A percentile compares a stretch with the other conserved stretches of the same genome.
Conservation (phyloP, 2,329 filamentous ascomycete species). For the Colletotrichum plurivorum region DNA sequence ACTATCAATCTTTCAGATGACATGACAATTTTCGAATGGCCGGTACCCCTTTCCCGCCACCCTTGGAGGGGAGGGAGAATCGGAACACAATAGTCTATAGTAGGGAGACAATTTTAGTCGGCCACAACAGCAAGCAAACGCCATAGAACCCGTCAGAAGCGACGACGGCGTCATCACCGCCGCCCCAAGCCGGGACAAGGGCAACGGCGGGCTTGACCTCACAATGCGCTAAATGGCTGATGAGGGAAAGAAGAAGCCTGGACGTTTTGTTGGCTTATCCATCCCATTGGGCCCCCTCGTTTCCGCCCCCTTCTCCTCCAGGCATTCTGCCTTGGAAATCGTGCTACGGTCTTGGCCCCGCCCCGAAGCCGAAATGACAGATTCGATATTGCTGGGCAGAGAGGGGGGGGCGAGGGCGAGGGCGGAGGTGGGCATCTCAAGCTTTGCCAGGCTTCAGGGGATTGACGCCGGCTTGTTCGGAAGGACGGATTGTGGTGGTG, state of each 20-base stretch:
- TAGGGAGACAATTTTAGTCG: neutral
- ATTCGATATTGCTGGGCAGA: conserved; percentile 18
- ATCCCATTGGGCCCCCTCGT: neutral
- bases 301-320: neutral
- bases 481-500: conserved; percentile 10
- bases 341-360: neutral
- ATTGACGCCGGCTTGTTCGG: neutral
- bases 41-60: conserved; percentile 13
- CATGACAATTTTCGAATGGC: conserved; percentile 1
- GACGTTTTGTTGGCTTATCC: neutral
- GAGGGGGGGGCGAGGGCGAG: no score
- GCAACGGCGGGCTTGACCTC: no score
- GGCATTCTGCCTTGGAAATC: conserved; percentile 16
- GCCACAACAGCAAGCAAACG: conserved; percentile 3
- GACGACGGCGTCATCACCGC: conserved; percentile 1
- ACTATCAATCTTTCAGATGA: conserved; percentile 4
- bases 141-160: neutral
- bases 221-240: no score
- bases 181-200: conserved; percentile 4
- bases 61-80: neutral
- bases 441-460: no score
- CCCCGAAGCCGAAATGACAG: conserved; percentile 25
- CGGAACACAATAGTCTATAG: no score
- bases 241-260: neutral
- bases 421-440: no score